Conservation (phyloP, 805 yeast genomes). For the Millerozyma acaciae region DNA sequence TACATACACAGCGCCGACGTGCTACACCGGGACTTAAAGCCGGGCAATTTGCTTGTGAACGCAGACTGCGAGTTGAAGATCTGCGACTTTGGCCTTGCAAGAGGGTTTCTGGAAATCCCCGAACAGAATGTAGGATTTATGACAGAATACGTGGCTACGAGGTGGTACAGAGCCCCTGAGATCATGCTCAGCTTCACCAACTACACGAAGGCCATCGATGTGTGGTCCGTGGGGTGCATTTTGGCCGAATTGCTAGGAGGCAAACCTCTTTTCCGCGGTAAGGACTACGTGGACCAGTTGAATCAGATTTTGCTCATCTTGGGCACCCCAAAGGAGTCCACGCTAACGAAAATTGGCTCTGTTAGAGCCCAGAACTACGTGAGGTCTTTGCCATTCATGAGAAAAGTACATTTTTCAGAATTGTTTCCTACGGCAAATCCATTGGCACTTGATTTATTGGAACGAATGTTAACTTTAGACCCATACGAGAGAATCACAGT, state of each 20-base stretch:
- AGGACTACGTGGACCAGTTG: conserved; percentile 93
- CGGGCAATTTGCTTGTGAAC: conserved; percentile 87
- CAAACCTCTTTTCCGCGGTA: conserved; percentile 87
- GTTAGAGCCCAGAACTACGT: conserved; percentile 90
- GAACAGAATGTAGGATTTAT: conserved; percentile 88
- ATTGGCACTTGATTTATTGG: conserved; percentile 76
- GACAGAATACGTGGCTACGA: conserved; percentile 96
- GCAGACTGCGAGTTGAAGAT: conserved; percentile 96
- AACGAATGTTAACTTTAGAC: conserved; percentile 82
- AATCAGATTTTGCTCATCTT: conserved; percentile 80
- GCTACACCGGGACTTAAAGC: conserved; percentile 90
- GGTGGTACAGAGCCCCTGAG: conserved; percentile 99
- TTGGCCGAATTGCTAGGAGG: conserved; percentile 92
- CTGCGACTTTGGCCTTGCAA: conserved; percentile 94
- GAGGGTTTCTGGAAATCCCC: conserved; percentile 81
- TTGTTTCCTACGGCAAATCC: conserved; percentile 86
- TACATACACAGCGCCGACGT: conserved; percentile 92
- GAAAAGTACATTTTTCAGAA: conserved; percentile 65
- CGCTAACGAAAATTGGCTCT: conserved; percentile 57
- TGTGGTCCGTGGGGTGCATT: conserved; percentile 98
- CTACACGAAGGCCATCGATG: conserved; percentile 92
- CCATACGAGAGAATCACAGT: conserved; percentile 87
- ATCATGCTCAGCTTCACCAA: conserved; percentile 93
- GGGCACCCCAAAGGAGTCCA: conserved; percentile 78
- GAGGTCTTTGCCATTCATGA: conserved; percentile 77